These are phyloP conservation scores for Monosporascus sp. DNA, from an alignment of 2,329 filamentous ascomycete genomes.

Conservation along the genomic window DNA sequence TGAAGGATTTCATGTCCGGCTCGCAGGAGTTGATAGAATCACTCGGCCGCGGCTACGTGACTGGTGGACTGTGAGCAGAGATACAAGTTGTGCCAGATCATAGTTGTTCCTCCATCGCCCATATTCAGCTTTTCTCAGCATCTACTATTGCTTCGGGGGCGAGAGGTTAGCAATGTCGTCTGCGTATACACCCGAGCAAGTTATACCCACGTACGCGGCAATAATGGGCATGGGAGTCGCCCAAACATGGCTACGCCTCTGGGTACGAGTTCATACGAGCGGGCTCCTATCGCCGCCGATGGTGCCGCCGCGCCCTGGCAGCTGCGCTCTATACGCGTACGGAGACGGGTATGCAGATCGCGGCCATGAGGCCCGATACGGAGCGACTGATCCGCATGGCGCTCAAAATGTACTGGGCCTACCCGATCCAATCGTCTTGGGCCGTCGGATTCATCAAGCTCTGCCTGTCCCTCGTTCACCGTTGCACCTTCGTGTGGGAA, in stretches of 20 bases:
- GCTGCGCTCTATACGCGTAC: conserved; percentile 4
- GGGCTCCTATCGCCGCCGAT: neutral
- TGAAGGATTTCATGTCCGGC: no score
- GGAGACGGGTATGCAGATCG: conserved; percentile 1
- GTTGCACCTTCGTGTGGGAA: conserved; percentile 6
- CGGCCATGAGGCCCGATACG: conserved; percentile 1
- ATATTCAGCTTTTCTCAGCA: no score
- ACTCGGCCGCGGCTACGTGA: no score
- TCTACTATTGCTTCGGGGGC: no score
- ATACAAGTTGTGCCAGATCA: no score
- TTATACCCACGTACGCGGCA: conserved; percentile 4
- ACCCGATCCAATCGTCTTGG: conserved; percentile 3
- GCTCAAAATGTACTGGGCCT: conserved; percentile 6
- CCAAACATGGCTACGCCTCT: conserved; percentile 4
- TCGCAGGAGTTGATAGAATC: no score
- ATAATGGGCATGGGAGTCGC: conserved; percentile 2
- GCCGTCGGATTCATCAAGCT: conserved; percentile 9
- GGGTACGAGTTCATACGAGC: conserved; percentile 5
- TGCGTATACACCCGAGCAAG: no score
- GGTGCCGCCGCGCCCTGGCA: neutral
- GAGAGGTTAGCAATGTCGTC: no score
- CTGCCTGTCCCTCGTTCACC: conserved; percentile 7
- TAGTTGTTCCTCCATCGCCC: no score
- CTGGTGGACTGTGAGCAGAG: no score
- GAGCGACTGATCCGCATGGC: conserved; percentile 2